phyloP scores from a whole-genome alignment of 108 stramenopile species.

The Skeletonema costatum region DNA sequence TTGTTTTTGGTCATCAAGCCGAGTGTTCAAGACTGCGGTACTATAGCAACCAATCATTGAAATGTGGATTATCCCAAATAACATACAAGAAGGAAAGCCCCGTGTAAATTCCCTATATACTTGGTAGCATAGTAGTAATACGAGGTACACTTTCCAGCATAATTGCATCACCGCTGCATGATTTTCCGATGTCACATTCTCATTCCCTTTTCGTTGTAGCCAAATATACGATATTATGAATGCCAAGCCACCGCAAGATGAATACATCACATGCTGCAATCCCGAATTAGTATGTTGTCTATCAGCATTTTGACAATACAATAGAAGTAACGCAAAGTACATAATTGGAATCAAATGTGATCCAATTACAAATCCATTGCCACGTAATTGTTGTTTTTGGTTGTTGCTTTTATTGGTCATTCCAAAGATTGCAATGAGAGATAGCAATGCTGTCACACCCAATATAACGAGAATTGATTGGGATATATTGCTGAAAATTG shows the following conservation, averaged over 20 bases:
- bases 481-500: too few species aligned
- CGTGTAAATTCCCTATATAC: neutral
- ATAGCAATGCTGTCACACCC: slow-evolving; percentile 22
- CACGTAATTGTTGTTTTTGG: neutral
- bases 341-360: slow-evolving; percentile 35
- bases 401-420: too few species aligned
- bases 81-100: neutral
- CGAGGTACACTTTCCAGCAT: slow-evolving; percentile 27
- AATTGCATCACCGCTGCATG: slow-evolving; percentile 6
- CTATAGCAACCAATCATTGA: slow-evolving; percentile 8
- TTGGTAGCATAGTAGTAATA: neutral
- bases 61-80: slow-evolving; percentile 14
- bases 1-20: neutral
- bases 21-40: neutral
- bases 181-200: neutral
- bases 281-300: neutral
- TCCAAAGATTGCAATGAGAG: slow-evolving; percentile 13
- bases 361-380: slow-evolving; percentile 23
- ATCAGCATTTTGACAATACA: neutral
- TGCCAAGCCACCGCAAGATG: neutral
- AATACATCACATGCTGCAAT: neutral
- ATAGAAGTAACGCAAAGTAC: slow-evolving; percentile 19
- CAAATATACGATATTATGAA: neutral
- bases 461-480: neutral
- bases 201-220: neutral